These are phyloP conservation scores for Dryas drummondii DNA, from an alignment of 306 rosid genomes.

Conservation along the genomic window DNA sequence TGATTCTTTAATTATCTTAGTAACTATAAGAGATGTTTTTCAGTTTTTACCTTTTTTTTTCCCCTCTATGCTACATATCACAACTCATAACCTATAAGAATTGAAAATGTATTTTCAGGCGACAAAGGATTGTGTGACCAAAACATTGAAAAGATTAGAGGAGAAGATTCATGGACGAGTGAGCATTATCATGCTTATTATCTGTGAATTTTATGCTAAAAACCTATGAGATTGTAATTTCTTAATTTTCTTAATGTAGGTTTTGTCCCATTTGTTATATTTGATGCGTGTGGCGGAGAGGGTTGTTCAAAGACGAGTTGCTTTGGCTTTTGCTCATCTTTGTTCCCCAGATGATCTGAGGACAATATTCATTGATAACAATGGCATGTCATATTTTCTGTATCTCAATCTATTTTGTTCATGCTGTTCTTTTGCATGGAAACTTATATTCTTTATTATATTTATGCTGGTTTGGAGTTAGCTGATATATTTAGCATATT, in stretches of 20 bases:
- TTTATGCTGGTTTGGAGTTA: conserved; percentile 24
- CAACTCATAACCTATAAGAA: neutral
- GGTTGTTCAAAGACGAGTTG: conserved; percentile 76
- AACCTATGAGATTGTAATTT: conserved; percentile 32
- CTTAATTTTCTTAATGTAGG: conserved; percentile 51
- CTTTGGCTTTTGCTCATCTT: conserved; percentile 97
- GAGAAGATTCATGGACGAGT: conserved; percentile 95
- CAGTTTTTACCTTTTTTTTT: neutral
- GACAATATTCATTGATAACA: conserved; percentile 70
- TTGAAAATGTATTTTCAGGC: conserved; percentile 59
- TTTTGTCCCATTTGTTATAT: conserved; percentile 79
- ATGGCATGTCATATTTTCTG: conserved; percentile 49
- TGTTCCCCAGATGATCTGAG: conserved; percentile 80
- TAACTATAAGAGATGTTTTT: conserved; percentile 11
- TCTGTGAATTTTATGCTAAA: conserved; percentile 7
- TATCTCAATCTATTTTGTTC: conserved; percentile 22
- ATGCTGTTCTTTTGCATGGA: conserved; percentile 19
- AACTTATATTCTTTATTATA: conserved; percentile 8
- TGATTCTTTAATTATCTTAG: conserved; percentile 4
- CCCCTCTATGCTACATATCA: neutral
- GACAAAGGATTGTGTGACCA: conserved; percentile 96
- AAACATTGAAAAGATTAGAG: conserved; percentile 97
- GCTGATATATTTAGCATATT: conserved; percentile 21
- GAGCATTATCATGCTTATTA: conserved; percentile 37
- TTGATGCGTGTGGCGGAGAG: conserved; percentile 85